Evolutionary conservation across 139 green algal genomes (phyloP).

Genomic region (Closterium sp.): DNA sequence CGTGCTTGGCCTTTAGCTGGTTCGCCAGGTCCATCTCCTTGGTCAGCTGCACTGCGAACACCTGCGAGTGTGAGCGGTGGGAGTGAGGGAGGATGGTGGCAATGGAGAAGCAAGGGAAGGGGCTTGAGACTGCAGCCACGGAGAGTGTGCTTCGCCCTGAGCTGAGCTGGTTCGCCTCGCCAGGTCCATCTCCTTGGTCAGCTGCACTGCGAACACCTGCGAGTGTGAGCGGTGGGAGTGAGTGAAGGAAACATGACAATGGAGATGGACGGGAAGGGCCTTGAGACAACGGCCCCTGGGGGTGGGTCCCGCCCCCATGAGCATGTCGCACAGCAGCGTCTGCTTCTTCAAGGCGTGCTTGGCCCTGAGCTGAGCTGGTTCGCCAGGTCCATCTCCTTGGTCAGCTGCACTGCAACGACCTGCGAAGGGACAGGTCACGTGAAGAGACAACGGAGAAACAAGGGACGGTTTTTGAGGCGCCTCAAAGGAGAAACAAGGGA

Average conservation of each 20-base stretch:
- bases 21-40: conserved; percentile 24
- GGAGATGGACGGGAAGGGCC: not conserved
- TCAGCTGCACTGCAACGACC: not conserved
- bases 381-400: not conserved
- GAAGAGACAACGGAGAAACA: too few relatives aligned
- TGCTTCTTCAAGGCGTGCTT: not conserved
- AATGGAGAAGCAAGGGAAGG: too few relatives aligned
- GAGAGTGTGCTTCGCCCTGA: not conserved
- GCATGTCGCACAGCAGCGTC: not conserved
- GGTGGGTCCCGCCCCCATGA: not conserved
- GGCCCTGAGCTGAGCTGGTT: too few relatives aligned
- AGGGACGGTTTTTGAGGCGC: too few relatives aligned
- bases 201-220: conserved; percentile 21
- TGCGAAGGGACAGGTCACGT: too few relatives aligned
- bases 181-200: conserved; percentile 8
- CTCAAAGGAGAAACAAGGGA: too few relatives aligned
- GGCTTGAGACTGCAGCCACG: not conserved
- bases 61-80: not conserved
- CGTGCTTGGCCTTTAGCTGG: conserved; percentile 13
- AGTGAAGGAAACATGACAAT: not conserved
- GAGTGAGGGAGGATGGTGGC: too few relatives aligned
- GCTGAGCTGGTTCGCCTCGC: not conserved
- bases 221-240: not conserved
- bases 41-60: conserved; percentile 35
- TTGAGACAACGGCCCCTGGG: too few relatives aligned